Evolutionary conservation across 2,329 filamentous ascomycete genomes (phyloP), one percentile per base, ranked within the genome.

Genomic region (Fusarium sp.): DNA sequence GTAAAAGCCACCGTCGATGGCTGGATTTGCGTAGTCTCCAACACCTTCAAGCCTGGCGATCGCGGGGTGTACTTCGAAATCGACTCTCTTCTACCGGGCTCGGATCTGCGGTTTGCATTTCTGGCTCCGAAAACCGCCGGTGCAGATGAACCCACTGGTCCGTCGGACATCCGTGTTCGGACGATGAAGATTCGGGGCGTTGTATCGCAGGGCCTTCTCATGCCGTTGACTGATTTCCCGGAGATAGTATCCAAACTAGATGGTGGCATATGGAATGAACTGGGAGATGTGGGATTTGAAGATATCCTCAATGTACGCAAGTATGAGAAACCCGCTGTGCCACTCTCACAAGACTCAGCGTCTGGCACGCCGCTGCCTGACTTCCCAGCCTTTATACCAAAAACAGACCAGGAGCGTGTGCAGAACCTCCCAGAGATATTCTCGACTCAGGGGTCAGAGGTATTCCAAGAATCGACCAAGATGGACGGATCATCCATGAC

Each of bases 401-500:
- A 61, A 45, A 71, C 71, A 40, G 70, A 73, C 10, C 67, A 71
- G 48, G 69, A 73, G 55, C 69, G 71, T 7, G 65, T 74, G 15
- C 71, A 74, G 32, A 74, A 74, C 47, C 44, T 74, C 4, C 46
- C 70, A 7, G 32, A 61, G 15, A 49, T 71, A 9, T 68, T 74
- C 26, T 26, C 26, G 24, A 30, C 50, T 13, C 69, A 71, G 26
- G 54, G 61, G 2, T 50, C 71, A 20, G 62, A 53, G 43, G 48
- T 73, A 7, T 81, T 77, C 60, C 78, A 82, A 48, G 77, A 79
- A 54, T 75, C 76, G 2, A 69, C 75, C 62, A 81, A 82, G 71
- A 75, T 81, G 72, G 80, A 81, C 56, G 80, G 79, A 19, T 67
- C 73, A 1, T 76, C 75, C 14, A 80, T 80, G 75, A 78, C 77